Percentiles rank a stretch among this genome's conserved stretches.
Conservation (phyloP, 352 stramenopile species). For the Pythium phragmitis region DNA sequence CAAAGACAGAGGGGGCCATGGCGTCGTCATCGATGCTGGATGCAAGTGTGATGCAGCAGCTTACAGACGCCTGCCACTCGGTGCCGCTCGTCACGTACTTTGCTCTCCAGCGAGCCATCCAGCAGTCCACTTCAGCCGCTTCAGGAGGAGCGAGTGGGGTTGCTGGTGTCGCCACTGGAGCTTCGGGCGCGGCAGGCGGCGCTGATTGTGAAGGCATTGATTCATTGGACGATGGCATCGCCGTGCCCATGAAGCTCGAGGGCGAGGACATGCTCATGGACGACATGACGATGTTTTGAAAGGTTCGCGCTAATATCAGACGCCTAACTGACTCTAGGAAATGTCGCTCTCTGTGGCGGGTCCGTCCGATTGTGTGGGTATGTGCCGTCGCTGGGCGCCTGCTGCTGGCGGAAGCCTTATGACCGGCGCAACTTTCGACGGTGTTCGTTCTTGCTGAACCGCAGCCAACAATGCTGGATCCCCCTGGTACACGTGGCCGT, state of each 20-base stretch:
- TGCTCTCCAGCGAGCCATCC: conserved; percentile 47
- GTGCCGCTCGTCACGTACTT: conserved; percentile 81
- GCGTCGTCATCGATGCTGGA: conserved; percentile 37
- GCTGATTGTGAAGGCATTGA: conserved; percentile 79
- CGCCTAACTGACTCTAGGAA: conserved; percentile 8
- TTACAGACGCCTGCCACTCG: conserved; percentile 62
- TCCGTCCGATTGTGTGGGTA: conserved; percentile 10
- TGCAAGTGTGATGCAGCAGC: conserved; percentile 45
- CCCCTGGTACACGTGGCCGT: conserved; percentile 81
- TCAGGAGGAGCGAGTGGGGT: conserved; percentile 3
- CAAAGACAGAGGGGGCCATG: conserved; percentile 22
- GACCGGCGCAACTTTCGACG: conserved; percentile 35
- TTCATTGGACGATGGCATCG: conserved; percentile 68
- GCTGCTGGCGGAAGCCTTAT: conserved; percentile 51
- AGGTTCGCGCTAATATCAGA: conserved; percentile 15
- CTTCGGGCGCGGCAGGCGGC: conserved; percentile 26
- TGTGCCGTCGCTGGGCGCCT: conserved; percentile 25
- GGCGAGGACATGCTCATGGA: conserved; percentile 82
- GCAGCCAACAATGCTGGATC: conserved; percentile 56
- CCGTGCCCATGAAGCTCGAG: conserved; percentile 80
- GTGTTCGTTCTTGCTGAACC: conserved; percentile 45
- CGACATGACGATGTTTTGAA: conserved; percentile 85
- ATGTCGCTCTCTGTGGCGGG: conserved; percentile 14
- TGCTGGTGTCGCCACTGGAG: background rate
- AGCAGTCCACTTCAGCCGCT: conserved; percentile 6